Conservation (phyloP, 23 red algal genomes). For the Porphyridium purpureum region DNA sequence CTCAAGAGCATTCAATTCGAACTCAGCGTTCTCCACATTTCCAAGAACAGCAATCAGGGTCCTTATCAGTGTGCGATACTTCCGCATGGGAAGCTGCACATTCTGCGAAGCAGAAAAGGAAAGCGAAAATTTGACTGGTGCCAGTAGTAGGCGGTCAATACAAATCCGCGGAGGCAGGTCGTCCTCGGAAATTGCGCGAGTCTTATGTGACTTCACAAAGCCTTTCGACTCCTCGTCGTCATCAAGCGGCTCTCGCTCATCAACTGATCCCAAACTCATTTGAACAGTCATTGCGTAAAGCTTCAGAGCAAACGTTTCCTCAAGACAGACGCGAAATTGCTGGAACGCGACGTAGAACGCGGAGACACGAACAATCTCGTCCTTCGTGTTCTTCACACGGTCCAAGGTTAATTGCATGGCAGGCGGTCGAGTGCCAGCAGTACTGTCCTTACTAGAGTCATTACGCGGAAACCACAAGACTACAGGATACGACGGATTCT, state of each 20-base stretch:
- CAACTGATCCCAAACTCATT: neutral
- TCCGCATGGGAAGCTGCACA: neutral
- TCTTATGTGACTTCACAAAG: neutral
- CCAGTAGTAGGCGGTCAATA: conserved; percentile 10
- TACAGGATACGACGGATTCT: conserved; percentile 43
- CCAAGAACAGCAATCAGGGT: conserved; percentile 48
- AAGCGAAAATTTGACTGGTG: conserved; percentile 5
- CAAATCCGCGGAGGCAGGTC: conserved; percentile 7
- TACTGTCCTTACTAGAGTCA: neutral
- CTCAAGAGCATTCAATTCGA: conserved; percentile 42
- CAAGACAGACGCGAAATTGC: conserved; percentile 32
- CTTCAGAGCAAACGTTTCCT: conserved; percentile 22
- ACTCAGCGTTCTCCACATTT: conserved; percentile 81
- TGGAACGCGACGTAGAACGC: conserved; percentile 20
- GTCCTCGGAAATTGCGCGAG: conserved; percentile 3
- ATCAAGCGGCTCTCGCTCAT: conserved; percentile 2
- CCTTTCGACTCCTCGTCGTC: conserved; percentile 6
- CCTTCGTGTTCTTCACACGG: conserved; percentile 10
- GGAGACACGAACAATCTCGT: conserved; percentile 33
- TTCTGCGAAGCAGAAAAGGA: conserved; percentile 4
- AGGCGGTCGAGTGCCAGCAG: neutral
- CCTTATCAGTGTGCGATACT: conserved; percentile 16
- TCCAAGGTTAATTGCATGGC: conserved; percentile 8
- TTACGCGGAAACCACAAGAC: conserved; percentile 23
- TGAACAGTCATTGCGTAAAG: conserved; percentile 2